These are phyloP conservation scores for Pyrrhoderma lamaoense DNA, from an alignment of 1,284 basidiomycete genomes.

Conservation along the genomic window DNA sequence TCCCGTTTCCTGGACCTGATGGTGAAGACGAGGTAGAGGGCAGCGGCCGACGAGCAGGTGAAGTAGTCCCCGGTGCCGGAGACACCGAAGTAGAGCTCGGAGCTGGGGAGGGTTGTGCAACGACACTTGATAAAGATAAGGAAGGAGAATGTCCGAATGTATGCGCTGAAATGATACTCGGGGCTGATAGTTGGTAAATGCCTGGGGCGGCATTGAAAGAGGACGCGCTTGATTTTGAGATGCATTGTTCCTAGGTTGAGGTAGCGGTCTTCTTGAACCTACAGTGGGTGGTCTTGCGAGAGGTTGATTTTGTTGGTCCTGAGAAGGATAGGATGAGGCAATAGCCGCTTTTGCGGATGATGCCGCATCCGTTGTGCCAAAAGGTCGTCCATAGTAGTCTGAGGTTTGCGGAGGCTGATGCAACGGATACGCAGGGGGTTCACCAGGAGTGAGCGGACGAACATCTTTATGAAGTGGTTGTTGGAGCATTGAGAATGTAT, in stretches of 20 bases:
- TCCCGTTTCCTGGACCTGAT: conserved; percentile 1
- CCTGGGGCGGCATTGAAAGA: conserved; percentile 15
- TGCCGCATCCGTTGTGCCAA: background rate
- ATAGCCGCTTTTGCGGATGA: conserved; percentile 5
- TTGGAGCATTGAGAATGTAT: conserved; percentile 5
- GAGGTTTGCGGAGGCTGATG: conserved; percentile 7
- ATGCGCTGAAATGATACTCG: background rate
- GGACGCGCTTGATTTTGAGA: conserved; percentile 9
- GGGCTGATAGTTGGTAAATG: background rate
- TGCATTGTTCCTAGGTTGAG: conserved; percentile 1
- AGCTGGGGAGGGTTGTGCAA: conserved; percentile 7
- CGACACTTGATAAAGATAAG: conserved; percentile 6
- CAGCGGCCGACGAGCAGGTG: background rate
- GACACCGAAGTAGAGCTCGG: background rate
- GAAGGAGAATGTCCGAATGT: conserved; percentile 7
- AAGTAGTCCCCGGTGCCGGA: background rate
- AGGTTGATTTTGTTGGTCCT: conserved; percentile 8
- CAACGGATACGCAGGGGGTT: conserved; percentile 7
- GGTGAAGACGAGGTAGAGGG: background rate
- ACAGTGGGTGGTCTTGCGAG: background rate
- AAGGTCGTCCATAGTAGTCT: background rate
- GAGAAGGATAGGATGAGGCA: background rate
- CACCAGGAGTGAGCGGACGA: conserved; percentile 2
- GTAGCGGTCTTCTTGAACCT: conserved; percentile 8
- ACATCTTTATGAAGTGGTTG: conserved; percentile 10